Evolutionary conservation across 768 basidiomycete species (phyloP), one percentile per base, ranked within the genome.

Genomic region (Amanita rimosa): DNA sequence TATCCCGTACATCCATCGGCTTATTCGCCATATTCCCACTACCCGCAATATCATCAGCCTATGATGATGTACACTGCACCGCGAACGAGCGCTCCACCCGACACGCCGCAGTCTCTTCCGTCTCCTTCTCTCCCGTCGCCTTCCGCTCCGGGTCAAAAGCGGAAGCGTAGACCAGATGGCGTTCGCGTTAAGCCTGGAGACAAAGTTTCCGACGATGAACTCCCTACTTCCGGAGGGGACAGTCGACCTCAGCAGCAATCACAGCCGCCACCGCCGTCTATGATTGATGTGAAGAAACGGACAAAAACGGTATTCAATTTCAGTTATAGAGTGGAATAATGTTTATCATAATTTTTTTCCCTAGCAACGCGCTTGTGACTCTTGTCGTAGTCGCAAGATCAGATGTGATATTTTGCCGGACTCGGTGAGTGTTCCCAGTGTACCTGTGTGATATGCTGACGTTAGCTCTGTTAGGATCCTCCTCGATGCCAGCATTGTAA

Each of bases 401-500:
- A 76, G 91, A 72, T 98, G 96, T 66, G 95, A 98, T 60, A 78
- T 96, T 57, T 71, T 98, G 14, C 33, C 74, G 0, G 88, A 92
- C 57, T 63, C 76, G 43, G 71, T 70, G 54, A 43, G 62, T 10
- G n/a, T 16, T 36, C 33, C 17, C 3, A 8, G 13, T 4, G 31
- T 38, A 34, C 27, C 4, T 19, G 33, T 10, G 19, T 1, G n/a
- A 34, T 27, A 43, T 27, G 9, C 29, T 49, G n/a, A 50, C 44
- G 40, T 42, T 44, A 51, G 44, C 10, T 34, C 19, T 34, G 9
- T 44, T n/a, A 71, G 57, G 85, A 90, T 2, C 85, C 87, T 0
- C 81, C 86, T 14, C 60, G 86, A 43, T 97, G 93, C 61, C 86
- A 92, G 57, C 94, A 97, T 63, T 98, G 95, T 75, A 88, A 90